phyloP scores from a whole-genome alignment of 805 yeast genomes.

The Candida xiaguanensis region DNA sequence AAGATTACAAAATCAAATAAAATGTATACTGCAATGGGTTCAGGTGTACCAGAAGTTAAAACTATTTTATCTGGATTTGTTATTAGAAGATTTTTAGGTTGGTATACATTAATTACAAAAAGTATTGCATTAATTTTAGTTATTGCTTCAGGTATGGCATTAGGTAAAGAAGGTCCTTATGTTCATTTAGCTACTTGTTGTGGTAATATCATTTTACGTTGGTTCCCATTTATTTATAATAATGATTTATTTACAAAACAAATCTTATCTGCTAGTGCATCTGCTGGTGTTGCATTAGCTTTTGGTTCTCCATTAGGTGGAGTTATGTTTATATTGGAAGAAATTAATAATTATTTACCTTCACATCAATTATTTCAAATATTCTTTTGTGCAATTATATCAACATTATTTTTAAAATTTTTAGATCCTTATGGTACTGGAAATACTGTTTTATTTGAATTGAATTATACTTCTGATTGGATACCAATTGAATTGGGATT shows the following conservation, averaged over 20 bases:
- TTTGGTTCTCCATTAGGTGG: constrained; percentile 62
- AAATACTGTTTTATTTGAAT: constrained; percentile 52
- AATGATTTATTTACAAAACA: constrained; percentile 52
- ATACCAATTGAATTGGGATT: constrained; percentile 42
- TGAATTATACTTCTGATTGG: constrained; percentile 51
- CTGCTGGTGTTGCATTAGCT: constrained; percentile 59
- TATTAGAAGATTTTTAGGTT: constrained; percentile 49
- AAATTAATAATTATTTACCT: constrained; percentile 52
- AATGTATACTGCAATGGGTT: constrained; percentile 53
- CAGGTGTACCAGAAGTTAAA: constrained; percentile 62
- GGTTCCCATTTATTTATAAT: constrained; percentile 40
- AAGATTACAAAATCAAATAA: constrained; percentile 28
- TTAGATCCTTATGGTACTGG: constrained; percentile 60
- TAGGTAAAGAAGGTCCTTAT: constrained; percentile 63
- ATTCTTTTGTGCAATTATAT: constrained; percentile 53
- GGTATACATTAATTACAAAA: constrained; percentile 48
- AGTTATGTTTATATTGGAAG: constrained; percentile 53
- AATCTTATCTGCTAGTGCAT: constrained; percentile 52
- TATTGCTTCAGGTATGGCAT: constrained; percentile 53
- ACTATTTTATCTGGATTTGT: constrained; percentile 58
- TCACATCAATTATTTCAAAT: constrained; percentile 51
- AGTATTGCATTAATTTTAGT: constrained; percentile 47
- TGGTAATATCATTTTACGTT: constrained; percentile 50
- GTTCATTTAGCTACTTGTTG: constrained; percentile 59
- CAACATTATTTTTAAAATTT: constrained; percentile 49